These are phyloP conservation scores for Mucor plumbeus DNA, from an alignment of 371 early-diverging fungal genomes.

Conservation along the genomic window DNA sequence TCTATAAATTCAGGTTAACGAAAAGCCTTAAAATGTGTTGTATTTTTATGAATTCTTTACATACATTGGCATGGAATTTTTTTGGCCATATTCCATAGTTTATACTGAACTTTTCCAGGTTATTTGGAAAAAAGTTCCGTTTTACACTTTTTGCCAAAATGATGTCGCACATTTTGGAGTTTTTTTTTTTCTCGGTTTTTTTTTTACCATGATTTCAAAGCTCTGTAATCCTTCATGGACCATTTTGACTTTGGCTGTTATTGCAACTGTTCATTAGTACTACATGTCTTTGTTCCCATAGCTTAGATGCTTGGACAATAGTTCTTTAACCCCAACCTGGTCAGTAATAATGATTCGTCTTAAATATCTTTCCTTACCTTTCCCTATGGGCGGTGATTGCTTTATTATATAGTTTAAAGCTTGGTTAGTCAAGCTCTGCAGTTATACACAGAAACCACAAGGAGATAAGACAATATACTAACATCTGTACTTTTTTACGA, in stretches of 20 bases:
- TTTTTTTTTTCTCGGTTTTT: no score
- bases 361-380: slow-evolving; percentile 8
- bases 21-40: no score
- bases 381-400: slow-evolving; percentile 6
- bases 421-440: slow-evolving; percentile 13
- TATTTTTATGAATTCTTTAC: not conserved
- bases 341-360: not conserved
- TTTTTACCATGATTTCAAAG: not conserved
- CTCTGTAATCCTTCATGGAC: not conserved
- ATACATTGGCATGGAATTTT: slow-evolving; percentile 29
- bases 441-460: no score
- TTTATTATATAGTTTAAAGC: slow-evolving; percentile 11
- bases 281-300: slow-evolving; percentile 16
- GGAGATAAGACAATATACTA: not conserved
- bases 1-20: not conserved
- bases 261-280: slow-evolving; percentile 16
- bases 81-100: slow-evolving; percentile 13
- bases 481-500: no score
- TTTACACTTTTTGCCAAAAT: no score
- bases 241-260: slow-evolving; percentile 18
- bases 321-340: slow-evolving; percentile 18
- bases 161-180: no score
- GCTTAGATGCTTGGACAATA: slow-evolving; percentile 11
- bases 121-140: no score
- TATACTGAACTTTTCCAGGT: no score